Base-by-base conservation (phyloP, 1,284 basidiomycete species). In the Rhodotorula sp. region DNA sequence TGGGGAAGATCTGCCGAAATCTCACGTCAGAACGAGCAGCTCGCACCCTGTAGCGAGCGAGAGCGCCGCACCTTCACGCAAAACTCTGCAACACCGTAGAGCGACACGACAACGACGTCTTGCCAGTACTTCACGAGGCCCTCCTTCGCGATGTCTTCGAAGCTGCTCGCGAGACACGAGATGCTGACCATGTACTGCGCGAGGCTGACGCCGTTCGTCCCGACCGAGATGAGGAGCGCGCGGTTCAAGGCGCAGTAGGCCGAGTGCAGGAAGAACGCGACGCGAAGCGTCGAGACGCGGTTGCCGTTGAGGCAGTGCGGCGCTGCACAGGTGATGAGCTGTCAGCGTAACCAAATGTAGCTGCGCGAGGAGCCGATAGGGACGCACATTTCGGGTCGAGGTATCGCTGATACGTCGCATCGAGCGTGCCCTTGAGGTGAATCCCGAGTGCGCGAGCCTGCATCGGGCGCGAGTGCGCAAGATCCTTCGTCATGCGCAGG, bases 341-440 rank as follows among this genome's bases (percentile, higher is more conserved):
- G 48, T 61, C 23, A 46, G 58, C 16, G 21, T 7, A 1, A 3
- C 13, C 0, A 5, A 13, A 34, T n/a, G 41, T 7, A 16, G n/a
- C 44, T 17, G 23, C 23, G 48, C 17, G 7, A 16, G 12, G 12
- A 23, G 14, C 3, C 8, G 9, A 44, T 14, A 5, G 10, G 2
- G 21, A 55, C 68, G 44, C 10, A 70, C 66, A 61, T 10, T 34
- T 46, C 10, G 50, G 45, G 25, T 58, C 57, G 17, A 66, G 63
- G 49, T 67, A 71, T 1, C 64, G 66, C 19, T 58, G 48, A 41
- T 67, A 65, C 1, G 58, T 50, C 10, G 55, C 46, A 45, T 67
- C 66, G n/a, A 71, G 70, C 48, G 68, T 65, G 45, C 66, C 70
- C 19, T 71, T 55, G 4, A 71, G 64, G 49, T 68, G 64, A 3